Evolutionary conservation across 1,139 yeast genomes (phyloP), one percentile per base, ranked within the genome.

Genomic region (Sugiyamaella pinicola): DNA sequence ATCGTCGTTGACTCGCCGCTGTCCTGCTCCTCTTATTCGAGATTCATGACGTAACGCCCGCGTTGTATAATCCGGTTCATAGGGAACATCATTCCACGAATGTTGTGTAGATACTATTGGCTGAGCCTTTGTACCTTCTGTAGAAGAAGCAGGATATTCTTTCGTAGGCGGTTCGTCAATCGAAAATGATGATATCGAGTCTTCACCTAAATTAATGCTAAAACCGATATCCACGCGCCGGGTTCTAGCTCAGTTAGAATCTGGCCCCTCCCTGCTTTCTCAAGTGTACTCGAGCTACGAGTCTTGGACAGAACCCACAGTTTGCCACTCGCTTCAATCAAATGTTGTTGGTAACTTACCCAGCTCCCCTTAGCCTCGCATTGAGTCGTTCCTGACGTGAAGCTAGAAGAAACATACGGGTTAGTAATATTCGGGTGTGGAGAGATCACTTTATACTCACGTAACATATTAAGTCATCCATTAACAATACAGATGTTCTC

Each of bases 21-120:
- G 59, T 58, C 65, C 66, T 3, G 66, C 65, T 29, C 66, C 66
- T 9, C 66, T 57, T 13, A 60, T 47, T 21, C 66, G 54, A 17
- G 63, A 58, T 48, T 61, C 63, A 6, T 59, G 58, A 17, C 62
- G 48, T 19, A 43, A 19, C n/a, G 10, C 8, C 4, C 51, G 45
- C 24, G 39, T 13, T 6, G 31, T 12, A 39, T 47, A 31, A 15
- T 47, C 45, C 13, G 10, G 34, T 18, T 17, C 34, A 37, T 12
- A 35, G 7, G n/a, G 24, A 6, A n/a, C n/a, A n/a, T n/a, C n/a
- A n/a, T n/a, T n/a, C n/a, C n/a, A n/a, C n/a, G n/a, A n/a, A n/a
- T n/a, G n/a, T n/a, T n/a, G n/a, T n/a, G n/a, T n/a, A n/a, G n/a
- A n/a, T n/a, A n/a, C n/a, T n/a, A n/a, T n/a, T n/a, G n/a, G n/a